Base-by-base conservation (phyloP, 148 eudicot species). In the Chenopodium album region DNA sequence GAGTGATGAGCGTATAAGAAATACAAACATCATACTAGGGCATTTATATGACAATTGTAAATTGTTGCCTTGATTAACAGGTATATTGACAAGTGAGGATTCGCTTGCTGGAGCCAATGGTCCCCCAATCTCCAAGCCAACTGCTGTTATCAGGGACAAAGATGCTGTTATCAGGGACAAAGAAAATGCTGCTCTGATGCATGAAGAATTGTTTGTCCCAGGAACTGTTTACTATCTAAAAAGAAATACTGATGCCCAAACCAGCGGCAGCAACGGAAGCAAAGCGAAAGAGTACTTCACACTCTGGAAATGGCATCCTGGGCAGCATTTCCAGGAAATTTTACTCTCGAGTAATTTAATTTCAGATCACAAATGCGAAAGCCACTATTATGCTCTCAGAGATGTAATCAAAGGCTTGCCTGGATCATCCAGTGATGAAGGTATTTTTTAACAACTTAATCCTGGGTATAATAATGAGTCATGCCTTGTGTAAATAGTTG, bases 371-470 rank as follows among this genome's bases (percentile, higher is more conserved):
- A 92, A 90, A 81, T 94, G 96, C 66, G 95, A 94, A 67, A 94
- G 91, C 87, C 95, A 94, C 64, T 85, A 82, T 69, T 86, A 86
- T 78, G 98, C 98, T 86, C 88, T 94, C 54, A 89, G 96, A 85
- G 96, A 94, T 82, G 96, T 90, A 23, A 84, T 92, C 76, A 94
- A 94, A 85, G 93, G 96, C 82, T 80, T 92, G 85, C 91, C 97
- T 59, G 85, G 83, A 44, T 77, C 90, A 44, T 80, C 90, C 26
- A 60, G 64, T 32, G 79, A 79, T 37, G 85, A 88, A 79, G 83
- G 86, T 84, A 82, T 81, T 81, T 78, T 86, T 81, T 78, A 54
- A 85, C 67, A 8, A 65, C 52, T 77, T 62, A 59, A 19, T 77
- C 68, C n/a, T 70, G 7, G 74, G 47, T 60, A 28, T 71, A 69